Base-by-base conservation (phyloP, 331 rosid genomes). In the Stylosanthes scabra region DNA sequence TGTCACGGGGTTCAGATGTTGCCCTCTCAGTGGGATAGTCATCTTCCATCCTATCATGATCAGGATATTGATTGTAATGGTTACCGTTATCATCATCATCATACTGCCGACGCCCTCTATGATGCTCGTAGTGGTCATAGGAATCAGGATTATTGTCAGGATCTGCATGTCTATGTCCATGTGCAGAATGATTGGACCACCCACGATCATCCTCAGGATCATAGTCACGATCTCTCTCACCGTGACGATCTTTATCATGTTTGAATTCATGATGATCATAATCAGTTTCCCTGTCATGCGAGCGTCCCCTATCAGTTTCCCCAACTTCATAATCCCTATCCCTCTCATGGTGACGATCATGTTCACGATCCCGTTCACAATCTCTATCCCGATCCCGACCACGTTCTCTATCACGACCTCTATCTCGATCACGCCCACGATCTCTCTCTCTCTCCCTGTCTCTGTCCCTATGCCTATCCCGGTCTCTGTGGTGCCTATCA, bases 401-500 rank as follows among this genome's bases (percentile, higher is more conserved):
- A 5, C 80, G 83, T 6, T 86, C 90, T 1, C 93, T 82, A n/a
- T 86, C 98, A 7, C 95, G 86, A 46, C 72, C 95, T 15, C 97
- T 83, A 9, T 71, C 49, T 44, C 49, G 82, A 44, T 87, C 96
- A 11, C 97, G 94, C 31, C 82, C 90, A 47, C 96, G 84, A 39
- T 84, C 93, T 9, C 85, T 87, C 2, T 90, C 95, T 28, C 88
- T 82, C 6, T 81, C 97, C 78, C 86, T 82, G 4, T 87, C 95
- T 49, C 75, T 81, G 46, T 88, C 96, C 65, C 81, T 71, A 7
- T 59, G 81, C 74, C 89, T 90, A 62, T 93, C 97, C 31, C 98
- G 87, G 63, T 93, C 98, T 81, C 91, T 87, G 82, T 87, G 93
- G 82, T 87, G 97, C 59, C 87, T 84, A 15, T 93, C 98, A 74